Evolutionary conservation across 306 rosid genomes (phyloP).

Genomic region (Cotoneaster glaucophyllus): DNA sequence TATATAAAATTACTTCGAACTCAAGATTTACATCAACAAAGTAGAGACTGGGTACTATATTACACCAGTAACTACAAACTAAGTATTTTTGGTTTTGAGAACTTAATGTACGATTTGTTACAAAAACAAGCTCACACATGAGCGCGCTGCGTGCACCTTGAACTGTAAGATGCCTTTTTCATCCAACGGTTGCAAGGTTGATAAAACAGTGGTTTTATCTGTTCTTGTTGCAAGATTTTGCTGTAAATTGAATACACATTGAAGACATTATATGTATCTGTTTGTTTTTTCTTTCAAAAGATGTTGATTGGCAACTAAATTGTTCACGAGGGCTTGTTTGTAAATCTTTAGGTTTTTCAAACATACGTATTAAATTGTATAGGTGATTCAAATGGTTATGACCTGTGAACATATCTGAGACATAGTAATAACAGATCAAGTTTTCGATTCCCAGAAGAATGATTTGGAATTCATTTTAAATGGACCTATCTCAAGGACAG

Average conservation of each 20-base stretch:
- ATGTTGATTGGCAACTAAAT: background rate
- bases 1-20: too few relatives aligned
- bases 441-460: too few relatives aligned
- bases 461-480: background rate
- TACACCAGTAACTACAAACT: too few relatives aligned
- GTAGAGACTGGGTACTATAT: too few relatives aligned
- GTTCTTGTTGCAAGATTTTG: background rate
- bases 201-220: background rate
- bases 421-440: background rate
- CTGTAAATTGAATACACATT: background rate
- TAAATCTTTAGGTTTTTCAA: background rate
- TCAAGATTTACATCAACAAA: too few relatives aligned
- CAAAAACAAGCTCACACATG: background rate
- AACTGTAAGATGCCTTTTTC: background rate
- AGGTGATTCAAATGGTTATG: background rate
- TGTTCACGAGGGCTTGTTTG: background rate
- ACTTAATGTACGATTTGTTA: too few relatives aligned
- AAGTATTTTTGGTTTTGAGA: background rate
- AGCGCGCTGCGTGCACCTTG: background rate
- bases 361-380: background rate
- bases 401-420: background rate
- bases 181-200: background rate
- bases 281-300: background rate
- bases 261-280: background rate
- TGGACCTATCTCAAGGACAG: background rate